Conservation (phyloP, 2,329 filamentous ascomycete species). For the Endoconidiophora polonica region DNA sequence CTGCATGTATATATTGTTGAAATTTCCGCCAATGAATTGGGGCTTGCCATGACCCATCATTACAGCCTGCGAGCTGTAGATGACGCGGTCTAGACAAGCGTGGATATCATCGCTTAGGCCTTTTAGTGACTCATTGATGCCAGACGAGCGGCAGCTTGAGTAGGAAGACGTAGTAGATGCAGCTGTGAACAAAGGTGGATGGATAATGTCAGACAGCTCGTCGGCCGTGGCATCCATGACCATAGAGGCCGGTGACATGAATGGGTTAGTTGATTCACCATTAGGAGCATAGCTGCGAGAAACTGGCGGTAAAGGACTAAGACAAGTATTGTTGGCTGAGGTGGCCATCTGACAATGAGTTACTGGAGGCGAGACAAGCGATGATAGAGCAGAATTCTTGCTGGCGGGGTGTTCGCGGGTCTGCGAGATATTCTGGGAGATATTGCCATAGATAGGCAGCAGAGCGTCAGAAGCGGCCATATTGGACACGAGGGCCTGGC, state of each 20-base stretch:
- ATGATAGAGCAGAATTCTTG: slow-evolving; percentile 1
- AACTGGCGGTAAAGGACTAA: slow-evolving; percentile 3
- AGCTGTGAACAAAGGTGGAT: background rate
- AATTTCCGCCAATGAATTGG: slow-evolving; percentile 8
- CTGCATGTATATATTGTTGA: slow-evolving; percentile 7
- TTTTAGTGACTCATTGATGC: background rate
- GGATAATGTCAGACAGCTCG: background rate
- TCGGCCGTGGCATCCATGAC: slow-evolving; percentile 4
- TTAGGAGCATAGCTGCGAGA: background rate
- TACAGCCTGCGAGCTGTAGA: slow-evolving; percentile 3
- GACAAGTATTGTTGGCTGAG: background rate
- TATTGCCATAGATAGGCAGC: slow-evolving; percentile 6
- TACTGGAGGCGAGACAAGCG: slow-evolving; percentile 11
- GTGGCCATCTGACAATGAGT: slow-evolving; percentile 7
- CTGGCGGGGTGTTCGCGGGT: background rate
- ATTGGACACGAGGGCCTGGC: background rate
- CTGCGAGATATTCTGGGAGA: slow-evolving; percentile 10
- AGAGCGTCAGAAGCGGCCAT: slow-evolving; percentile 2
- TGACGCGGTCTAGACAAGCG: slow-evolving; percentile 5
- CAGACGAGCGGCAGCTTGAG: background rate
- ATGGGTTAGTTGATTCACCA: background rate
- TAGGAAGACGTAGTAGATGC: background rate
- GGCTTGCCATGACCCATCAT: background rate
- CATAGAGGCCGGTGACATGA: slow-evolving; percentile 10
- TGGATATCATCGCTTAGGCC: slow-evolving; percentile 4